These are phyloP conservation scores for Chiua sp. DNA, from an alignment of 1,284 basidiomycete species.

Conservation along the genomic window DNA sequence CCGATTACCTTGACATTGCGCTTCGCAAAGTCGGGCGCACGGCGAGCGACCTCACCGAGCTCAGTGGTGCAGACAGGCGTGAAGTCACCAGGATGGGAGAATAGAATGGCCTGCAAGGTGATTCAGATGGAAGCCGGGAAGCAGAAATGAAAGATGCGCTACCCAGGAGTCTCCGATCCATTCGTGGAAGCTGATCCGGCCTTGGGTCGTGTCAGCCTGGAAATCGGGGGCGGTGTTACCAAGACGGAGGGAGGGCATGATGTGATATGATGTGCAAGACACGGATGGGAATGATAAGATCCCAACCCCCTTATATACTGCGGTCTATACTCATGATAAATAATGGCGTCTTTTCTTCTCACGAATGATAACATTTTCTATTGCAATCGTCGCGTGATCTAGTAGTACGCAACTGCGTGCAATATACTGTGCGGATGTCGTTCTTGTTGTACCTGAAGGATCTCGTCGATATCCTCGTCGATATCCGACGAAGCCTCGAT, in stretches of 20 bases:
- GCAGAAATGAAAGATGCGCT: conserved; percentile 16
- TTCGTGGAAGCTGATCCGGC: conserved; percentile 88
- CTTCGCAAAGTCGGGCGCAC: conserved; percentile 82
- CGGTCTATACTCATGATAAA: conserved; percentile 9
- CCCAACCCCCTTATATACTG: conserved; percentile 22
- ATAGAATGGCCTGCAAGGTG: conserved; percentile 70
- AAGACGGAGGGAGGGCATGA: conserved; percentile 63
- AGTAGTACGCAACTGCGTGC: conserved; percentile 93
- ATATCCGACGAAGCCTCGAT: conserved; percentile 88
- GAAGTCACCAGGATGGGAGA: conserved; percentile 93
- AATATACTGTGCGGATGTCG: conserved; percentile 92
- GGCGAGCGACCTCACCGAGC: conserved; percentile 93
- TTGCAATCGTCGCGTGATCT: conserved; percentile 36
- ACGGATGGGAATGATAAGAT: conserved; percentile 8
- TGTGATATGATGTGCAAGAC: conserved; percentile 17
- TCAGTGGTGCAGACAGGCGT: conserved; percentile 95
- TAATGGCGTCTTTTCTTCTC: conserved; percentile 55
- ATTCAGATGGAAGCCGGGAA: conserved; percentile 6
- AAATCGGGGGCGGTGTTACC: conserved; percentile 85
- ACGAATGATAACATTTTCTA: conserved; percentile 36
- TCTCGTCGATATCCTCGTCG: conserved; percentile 90
- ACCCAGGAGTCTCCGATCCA: conserved; percentile 93
- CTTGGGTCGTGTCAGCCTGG: conserved; percentile 81
- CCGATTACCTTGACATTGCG: conserved; percentile 95
- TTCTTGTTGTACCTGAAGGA: conserved; percentile 85